These are phyloP conservation scores for Colletotrichum filicis DNA, from an alignment of 2,329 filamentous ascomycete species.

Conservation along the genomic window DNA sequence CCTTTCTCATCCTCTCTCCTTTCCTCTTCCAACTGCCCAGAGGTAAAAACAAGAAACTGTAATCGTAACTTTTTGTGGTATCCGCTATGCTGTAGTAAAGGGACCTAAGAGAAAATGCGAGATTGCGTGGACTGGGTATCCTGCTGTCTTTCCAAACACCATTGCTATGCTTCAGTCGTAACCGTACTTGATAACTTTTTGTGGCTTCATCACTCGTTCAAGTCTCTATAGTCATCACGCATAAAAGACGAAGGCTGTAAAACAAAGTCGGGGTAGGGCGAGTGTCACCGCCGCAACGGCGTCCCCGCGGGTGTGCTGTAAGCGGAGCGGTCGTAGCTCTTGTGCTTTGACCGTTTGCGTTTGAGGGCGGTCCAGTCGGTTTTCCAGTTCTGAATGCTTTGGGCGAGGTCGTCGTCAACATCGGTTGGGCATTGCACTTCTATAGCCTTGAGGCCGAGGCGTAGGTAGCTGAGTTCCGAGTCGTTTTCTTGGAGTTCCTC, in stretches of 20 bases:
- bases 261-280: conserved; percentile 17
- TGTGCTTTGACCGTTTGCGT: conserved; percentile 50
- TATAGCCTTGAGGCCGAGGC: conserved; percentile 71
- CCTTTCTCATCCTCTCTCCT: not conserved
- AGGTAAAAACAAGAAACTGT: conserved; percentile 13
- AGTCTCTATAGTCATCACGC: conserved; percentile 32
- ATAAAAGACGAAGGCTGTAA: conserved; percentile 23
- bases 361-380: conserved; percentile 66
- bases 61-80: conserved; percentile 18
- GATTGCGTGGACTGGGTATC: conserved; percentile 28
- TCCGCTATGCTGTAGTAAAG: conserved; percentile 22
- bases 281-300: conserved; percentile 29
- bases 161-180: conserved; percentile 34
- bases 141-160: conserved; percentile 31
- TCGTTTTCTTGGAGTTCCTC: conserved; percentile 66
- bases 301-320: conserved; percentile 32
- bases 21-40: not conserved
- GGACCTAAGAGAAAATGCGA: conserved; percentile 32
- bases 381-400: conserved; percentile 71
- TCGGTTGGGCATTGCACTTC: conserved; percentile 67
- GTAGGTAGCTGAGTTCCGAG: conserved; percentile 69
- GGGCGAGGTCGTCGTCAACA: conserved; percentile 65
- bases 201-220: conserved; percentile 34
- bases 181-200: conserved; percentile 31
- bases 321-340: conserved; percentile 31